Evolutionary conservation across 2,329 filamentous ascomycete species (phyloP).

Genomic region (Zopfia rhizophila): DNA sequence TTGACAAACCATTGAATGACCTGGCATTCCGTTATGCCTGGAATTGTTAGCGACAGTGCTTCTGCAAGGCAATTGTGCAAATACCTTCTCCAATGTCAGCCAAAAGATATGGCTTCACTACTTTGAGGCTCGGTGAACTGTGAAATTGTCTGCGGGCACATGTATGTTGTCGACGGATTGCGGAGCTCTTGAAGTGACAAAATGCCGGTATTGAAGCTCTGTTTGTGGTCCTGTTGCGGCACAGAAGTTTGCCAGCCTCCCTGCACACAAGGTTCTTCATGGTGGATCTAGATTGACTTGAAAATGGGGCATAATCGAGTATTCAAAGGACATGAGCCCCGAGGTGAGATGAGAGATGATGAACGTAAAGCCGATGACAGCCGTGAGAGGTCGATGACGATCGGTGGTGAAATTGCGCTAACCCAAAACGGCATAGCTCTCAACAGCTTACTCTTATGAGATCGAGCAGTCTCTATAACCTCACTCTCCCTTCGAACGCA

Average conservation of each 20-base stretch:
- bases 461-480: neutral
- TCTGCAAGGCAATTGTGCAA: constrained; percentile 23
- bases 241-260: constrained; percentile 42
- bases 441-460: neutral
- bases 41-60: constrained; percentile 19
- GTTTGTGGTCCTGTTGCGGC: constrained; percentile 30
- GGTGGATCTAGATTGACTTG: constrained; percentile 25
- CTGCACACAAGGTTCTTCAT: constrained; percentile 46
- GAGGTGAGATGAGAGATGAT: constrained; percentile 13
- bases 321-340: constrained; percentile 13
- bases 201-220: constrained; percentile 34
- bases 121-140: constrained; percentile 46
- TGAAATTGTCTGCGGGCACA: constrained; percentile 53
- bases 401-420: constrained; percentile 3
- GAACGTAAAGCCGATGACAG: constrained; percentile 23
- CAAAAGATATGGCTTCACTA: constrained; percentile 81
- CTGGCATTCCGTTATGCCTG: constrained; percentile 97
- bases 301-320: constrained; percentile 37
- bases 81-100: constrained; percentile 88
- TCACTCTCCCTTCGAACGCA: too few relatives aligned
- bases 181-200: constrained; percentile 27
- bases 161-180: constrained; percentile 35
- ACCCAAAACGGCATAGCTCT: neutral
- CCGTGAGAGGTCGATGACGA: constrained; percentile 7
- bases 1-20: constrained; percentile 99